phyloP scores from a whole-genome alignment of 2,329 filamentous ascomycete species.

The Curvularia sp. region DNA sequence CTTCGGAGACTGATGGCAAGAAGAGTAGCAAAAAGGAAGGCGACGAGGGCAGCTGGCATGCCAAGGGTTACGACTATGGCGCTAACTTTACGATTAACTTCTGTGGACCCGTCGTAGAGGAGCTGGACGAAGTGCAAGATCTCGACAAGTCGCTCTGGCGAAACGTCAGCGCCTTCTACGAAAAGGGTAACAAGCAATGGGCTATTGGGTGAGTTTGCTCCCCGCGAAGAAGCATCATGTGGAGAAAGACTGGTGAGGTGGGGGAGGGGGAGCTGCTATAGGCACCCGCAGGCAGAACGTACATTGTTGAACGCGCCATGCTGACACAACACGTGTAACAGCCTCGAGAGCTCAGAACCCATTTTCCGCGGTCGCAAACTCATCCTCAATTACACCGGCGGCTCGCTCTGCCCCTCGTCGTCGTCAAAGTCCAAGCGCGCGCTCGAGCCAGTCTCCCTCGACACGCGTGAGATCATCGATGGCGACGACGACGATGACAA shows the following conservation, averaged over 20 bases:
- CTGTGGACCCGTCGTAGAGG: constrained; percentile 76
- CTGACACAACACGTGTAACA: constrained; percentile 43
- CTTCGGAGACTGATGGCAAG: constrained; percentile 45
- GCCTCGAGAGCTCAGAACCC: constrained; percentile 62
- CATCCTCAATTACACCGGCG: constrained; percentile 60
- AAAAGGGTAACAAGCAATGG: constrained; percentile 69
- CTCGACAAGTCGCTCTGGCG: constrained; percentile 67
- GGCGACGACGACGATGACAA: constrained; percentile 48
- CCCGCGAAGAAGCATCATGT: not conserved
- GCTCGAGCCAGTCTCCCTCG: constrained; percentile 33
- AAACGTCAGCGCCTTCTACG: constrained; percentile 83
- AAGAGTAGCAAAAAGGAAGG: constrained; percentile 59
- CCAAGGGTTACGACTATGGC: constrained; percentile 77
- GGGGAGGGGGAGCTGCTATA: not conserved
- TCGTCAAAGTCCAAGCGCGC: constrained; percentile 35
- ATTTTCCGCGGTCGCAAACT: constrained; percentile 71
- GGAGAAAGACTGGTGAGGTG: not conserved
- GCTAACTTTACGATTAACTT: constrained; percentile 86
- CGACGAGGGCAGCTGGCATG: constrained; percentile 67
- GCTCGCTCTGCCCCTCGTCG: constrained; percentile 55
- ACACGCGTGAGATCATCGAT: constrained; percentile 52
- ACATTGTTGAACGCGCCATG: not conserved
- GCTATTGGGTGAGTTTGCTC: constrained; percentile 72
- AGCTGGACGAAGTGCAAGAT: constrained; percentile 69
- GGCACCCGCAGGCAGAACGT: constrained; percentile 5